These are phyloP conservation scores for Fusarium cyanostomum DNA, from an alignment of 2,329 filamentous ascomycete species.

Conservation along the genomic window DNA sequence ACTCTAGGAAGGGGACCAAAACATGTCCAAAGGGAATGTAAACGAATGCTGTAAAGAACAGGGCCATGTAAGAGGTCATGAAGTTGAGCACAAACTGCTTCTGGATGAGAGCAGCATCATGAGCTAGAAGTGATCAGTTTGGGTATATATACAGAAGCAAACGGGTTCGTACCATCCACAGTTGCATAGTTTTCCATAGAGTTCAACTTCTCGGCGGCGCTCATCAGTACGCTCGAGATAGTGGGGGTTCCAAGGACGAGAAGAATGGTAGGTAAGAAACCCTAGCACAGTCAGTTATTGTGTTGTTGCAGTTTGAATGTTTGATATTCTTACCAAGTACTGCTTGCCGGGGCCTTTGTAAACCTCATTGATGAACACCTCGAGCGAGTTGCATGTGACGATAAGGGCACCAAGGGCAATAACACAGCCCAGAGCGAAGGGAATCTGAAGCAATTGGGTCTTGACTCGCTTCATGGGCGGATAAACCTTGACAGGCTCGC, in stretches of 20 bases:
- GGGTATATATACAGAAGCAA: conserved; percentile 12
- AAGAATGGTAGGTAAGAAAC: conserved; percentile 88
- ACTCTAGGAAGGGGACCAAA: conserved; percentile 84
- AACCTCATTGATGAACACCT: conserved; percentile 95
- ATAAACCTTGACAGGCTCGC: conserved; percentile 80
- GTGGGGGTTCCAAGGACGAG: conserved; percentile 84
- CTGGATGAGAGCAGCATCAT: conserved; percentile 84
- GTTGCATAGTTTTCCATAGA: conserved; percentile 94
- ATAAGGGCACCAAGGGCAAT: conserved; percentile 82
- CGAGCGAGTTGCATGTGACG: conserved; percentile 86
- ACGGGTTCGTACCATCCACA: conserved; percentile 63
- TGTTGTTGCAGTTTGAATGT: not conserved
- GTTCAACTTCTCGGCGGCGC: conserved; percentile 79
- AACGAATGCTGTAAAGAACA: conserved; percentile 92
- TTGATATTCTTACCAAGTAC: conserved; percentile 70
- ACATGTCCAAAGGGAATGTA: conserved; percentile 91
- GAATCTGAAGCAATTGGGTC: conserved; percentile 82
- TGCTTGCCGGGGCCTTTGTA: conserved; percentile 90
- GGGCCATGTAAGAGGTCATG: conserved; percentile 91
- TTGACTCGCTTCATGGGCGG: conserved; percentile 77
- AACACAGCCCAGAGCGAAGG: conserved; percentile 81
- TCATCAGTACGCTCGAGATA: conserved; percentile 78
- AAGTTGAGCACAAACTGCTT: conserved; percentile 98
- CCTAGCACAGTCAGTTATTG: conserved; percentile 56
- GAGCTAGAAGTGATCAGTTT: conserved; percentile 57